Evolutionary conservation across 2,329 filamentous ascomycete genomes (phyloP), one percentile per base, ranked within the genome.

Genomic region (Sclerotiophoma versabilis): DNA sequence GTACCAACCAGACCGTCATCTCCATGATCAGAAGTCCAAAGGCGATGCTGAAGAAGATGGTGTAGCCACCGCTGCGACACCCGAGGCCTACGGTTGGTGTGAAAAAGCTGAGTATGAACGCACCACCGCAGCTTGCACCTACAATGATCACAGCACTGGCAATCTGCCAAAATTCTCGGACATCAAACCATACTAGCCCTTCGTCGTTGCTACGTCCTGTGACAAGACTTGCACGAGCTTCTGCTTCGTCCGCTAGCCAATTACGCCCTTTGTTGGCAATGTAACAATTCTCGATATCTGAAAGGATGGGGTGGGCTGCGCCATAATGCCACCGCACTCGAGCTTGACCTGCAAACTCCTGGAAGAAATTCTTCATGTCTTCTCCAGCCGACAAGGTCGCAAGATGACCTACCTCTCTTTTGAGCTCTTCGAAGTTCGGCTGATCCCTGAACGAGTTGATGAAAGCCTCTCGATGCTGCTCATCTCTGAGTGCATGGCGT

Each of bases 1-100:
- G 45, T 2, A 50, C 38, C 8, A 67, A 69, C 76, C 76, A 79
- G 0, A 76, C 65, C 1, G 62, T 29, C 57, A 77, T 71, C 39
- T 80, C 77, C 2, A 73, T 47, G 14, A 76, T 46, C n/a, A 80
- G 61, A 3, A 77, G 59, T 0, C 69, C 65, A 0, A 72, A 49
- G 5, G 72, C 62, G 3, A 75, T 48, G 17, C 63, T 37, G 20
- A 71, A 67, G 52, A 78, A 80, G 14, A 80, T 70, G n/a, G 75
- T 69, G 52, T 80, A 81, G 3, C 76, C 77, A 2, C 77, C 77
- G 32, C 75, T 69, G 0, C 68, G 64, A 26, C 67, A 79, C 0
- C 77, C 77, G 0, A 80, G 64, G 1, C 79, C 79, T 0, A 80
- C 77, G 0, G 78, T 80, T 0, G 79, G 79, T 0, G 78, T 80